Evolutionary conservation across 768 basidiomycete genomes (phyloP).

Genomic region (Lactarius trivialis): DNA sequence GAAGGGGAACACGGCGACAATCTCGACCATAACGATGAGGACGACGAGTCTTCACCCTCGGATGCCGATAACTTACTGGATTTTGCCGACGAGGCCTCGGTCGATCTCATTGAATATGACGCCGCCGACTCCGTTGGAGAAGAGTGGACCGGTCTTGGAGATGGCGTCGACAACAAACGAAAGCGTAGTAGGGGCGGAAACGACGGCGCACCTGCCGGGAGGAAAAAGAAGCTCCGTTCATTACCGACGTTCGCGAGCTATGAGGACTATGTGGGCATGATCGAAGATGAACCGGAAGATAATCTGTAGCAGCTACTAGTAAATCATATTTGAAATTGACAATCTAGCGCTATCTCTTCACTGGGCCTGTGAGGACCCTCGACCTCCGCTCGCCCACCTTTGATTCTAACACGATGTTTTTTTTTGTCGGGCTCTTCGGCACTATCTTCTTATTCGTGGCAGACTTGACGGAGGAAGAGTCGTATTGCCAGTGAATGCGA

Average conservation of each 20-base stretch:
- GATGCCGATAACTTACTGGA: no score
- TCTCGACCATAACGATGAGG: constrained; percentile 17
- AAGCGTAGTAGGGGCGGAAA: constrained; percentile 34
- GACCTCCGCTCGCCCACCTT: not conserved
- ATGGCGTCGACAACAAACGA: constrained; percentile 27
- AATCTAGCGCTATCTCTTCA: no score
- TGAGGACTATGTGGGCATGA: constrained; percentile 80
- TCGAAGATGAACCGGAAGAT: constrained; percentile 71
- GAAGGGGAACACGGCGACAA: constrained; percentile 27
- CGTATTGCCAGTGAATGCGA: constrained; percentile 56
- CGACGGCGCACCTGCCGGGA: constrained; percentile 38
- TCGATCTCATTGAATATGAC: constrained; percentile 58
- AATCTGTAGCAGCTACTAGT: constrained; percentile 42
- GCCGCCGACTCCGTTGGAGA: constrained; percentile 43
- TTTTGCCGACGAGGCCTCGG: constrained; percentile 43
- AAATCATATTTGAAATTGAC: not conserved
- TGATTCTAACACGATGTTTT: constrained; percentile 3
- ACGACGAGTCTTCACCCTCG: constrained; percentile 19
- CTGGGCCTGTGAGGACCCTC: constrained; percentile 44
- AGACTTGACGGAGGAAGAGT: constrained; percentile 60
- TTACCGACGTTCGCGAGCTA: constrained; percentile 82
- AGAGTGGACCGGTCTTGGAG: constrained; percentile 51
- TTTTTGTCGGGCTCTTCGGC: constrained; percentile 47
- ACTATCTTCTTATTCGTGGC: constrained; percentile 56
- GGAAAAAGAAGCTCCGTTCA: constrained; percentile 66